These are phyloP conservation scores for Talaromyces sp. DNA, from an alignment of 2,329 filamentous ascomycete species.

Conservation along the genomic window DNA sequence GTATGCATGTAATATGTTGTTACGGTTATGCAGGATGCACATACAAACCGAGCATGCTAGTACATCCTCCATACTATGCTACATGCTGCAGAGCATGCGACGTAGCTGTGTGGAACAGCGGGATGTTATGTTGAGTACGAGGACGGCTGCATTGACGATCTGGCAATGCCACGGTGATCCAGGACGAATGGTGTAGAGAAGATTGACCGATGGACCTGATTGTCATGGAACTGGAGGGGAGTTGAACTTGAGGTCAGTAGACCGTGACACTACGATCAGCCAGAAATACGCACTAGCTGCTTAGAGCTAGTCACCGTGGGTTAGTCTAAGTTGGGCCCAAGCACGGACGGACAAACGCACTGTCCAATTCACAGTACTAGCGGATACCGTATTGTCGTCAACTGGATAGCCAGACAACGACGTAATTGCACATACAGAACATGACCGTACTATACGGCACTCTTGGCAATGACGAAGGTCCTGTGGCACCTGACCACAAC, in stretches of 20 bases:
- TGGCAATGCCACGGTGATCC: neutral
- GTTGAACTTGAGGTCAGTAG: neutral
- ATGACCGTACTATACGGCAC: neutral
- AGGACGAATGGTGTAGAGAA: neutral
- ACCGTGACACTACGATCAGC: neutral
- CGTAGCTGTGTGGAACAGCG: neutral
- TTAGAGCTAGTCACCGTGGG: neutral
- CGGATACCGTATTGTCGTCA: neutral
- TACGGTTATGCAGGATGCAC: neutral
- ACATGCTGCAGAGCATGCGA: neutral
- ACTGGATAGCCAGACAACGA: neutral
- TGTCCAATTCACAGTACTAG: neutral
- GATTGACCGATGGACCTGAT: neutral
- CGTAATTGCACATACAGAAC: neutral
- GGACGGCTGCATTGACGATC: neutral
- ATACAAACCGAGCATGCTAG: neutral
- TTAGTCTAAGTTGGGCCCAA: constrained; percentile 1
- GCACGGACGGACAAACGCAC: constrained; percentile 9
- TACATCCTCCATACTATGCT: neutral
- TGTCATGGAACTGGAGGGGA: neutral
- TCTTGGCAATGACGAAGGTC: constrained; percentile 12
- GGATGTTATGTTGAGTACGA: neutral
- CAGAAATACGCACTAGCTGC: neutral
- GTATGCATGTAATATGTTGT: neutral
- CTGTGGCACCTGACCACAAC: constrained; percentile 11